Evolutionary conservation across 2,329 filamentous ascomycete genomes (phyloP).

Genomic region (Waltergamsia citrina): DNA sequence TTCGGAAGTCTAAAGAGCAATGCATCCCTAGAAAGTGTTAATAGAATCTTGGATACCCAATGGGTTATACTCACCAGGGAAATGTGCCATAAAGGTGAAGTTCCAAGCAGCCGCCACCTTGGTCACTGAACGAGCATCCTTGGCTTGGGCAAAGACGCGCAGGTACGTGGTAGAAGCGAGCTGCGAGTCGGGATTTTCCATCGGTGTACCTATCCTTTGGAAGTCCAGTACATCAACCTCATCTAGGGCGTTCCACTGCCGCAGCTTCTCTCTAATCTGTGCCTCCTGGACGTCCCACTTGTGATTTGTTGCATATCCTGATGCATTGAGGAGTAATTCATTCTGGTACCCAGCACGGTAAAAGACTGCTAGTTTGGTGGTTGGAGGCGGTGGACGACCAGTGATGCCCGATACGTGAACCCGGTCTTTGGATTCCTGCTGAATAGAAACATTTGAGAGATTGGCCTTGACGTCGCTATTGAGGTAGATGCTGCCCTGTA

Average conservation of each 20-base stretch:
- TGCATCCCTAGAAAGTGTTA: slow-evolving; percentile 24
- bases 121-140: slow-evolving; percentile 13
- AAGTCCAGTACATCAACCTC: slow-evolving; percentile 42
- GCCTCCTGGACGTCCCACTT: slow-evolving; percentile 40
- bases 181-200: slow-evolving; percentile 26
- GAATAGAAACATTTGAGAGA: slow-evolving; percentile 21
- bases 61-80: slow-evolving; percentile 10
- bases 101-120: slow-evolving; percentile 18
- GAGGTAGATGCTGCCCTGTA: slow-evolving; percentile 36
- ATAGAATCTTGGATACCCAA: background rate
- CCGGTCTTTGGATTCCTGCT: slow-evolving; percentile 21
- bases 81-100: slow-evolving; percentile 30
- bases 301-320: slow-evolving; percentile 33
- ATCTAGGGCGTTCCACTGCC: slow-evolving; percentile 22
- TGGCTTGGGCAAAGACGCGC: slow-evolving; percentile 31
- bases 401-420: slow-evolving; percentile 29
- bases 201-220: slow-evolving; percentile 22
- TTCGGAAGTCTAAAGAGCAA: slow-evolving; percentile 28
- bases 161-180: slow-evolving; percentile 31
- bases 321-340: slow-evolving; percentile 32
- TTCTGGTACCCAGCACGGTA: slow-evolving; percentile 37
- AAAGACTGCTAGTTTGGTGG: slow-evolving; percentile 41
- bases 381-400: slow-evolving; percentile 31
- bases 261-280: slow-evolving; percentile 32
- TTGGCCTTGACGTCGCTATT: slow-evolving; percentile 37